Evolutionary conservation across 495 filamentous ascomycete species (phyloP), one percentile per base, ranked within the genome.

Genomic region (Talaromyces liani): DNA sequence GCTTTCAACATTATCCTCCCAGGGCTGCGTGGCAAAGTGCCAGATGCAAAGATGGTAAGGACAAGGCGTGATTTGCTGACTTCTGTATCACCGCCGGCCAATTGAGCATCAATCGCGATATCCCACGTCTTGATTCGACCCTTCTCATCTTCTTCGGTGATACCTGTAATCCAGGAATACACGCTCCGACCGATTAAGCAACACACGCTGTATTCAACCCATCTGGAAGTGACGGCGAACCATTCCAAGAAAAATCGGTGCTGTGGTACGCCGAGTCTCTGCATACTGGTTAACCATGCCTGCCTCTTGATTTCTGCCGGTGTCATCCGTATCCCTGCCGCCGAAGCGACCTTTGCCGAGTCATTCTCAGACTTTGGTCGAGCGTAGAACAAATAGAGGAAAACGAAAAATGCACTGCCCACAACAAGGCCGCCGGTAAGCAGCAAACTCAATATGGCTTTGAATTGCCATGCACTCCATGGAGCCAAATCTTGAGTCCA

Each of bases 281-380:
- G 93, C 64, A 97, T 87, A 4, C 93, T 93, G 2, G 93, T 97
- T 58, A 96, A 85, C 92, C 93, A 97, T 31, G 93, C 93, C 69
- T 91, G 90, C 64, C 88, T 84, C 58, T 92, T 87, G 59, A 95
- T 91, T 65, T 93, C 89, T 58, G 93, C 88, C 6, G 93, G 87
- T 2, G 92, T 93, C 14, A 90, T 88, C 24, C 45, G 34, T 14
- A 90, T 79, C 3, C 89, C 59, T 79, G 85, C 36, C 80, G 83
- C 66, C 73, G 74, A 57, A 5, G 70, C 62, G 1, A 64, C 45
- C 41, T 72, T 75, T 14, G 66, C 58, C 1, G 71, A 69, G 20
- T 71, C 54, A 80, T 73, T 51, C 70, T 78, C 25, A 78, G 67
- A 53, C 67, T 64, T 66, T 18, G 81, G 74, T 61, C 75, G 79